A percentile compares a stretch with the other conserved stretches of the same genome.
phyloP scores from a whole-genome alignment of 2,329 filamentous ascomycete species.

The Colletotrichum kahawae region DNA sequence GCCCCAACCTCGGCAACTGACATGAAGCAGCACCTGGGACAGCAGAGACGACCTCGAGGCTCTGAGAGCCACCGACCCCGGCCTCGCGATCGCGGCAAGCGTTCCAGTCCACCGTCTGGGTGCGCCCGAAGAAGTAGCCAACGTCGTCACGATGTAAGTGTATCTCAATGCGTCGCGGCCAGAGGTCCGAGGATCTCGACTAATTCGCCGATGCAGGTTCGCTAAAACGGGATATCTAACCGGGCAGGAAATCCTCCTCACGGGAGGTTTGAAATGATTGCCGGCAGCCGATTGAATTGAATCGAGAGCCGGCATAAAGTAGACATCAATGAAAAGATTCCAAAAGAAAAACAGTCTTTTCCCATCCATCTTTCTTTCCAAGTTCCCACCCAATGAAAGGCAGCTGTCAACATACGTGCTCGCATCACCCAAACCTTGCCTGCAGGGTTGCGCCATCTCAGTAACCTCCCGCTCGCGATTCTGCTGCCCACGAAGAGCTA shows the following conservation, averaged over 20 bases:
- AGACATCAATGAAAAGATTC: neutral
- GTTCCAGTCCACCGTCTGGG: conserved; percentile 39
- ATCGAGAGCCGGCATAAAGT: neutral
- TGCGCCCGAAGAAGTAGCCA: conserved; percentile 37
- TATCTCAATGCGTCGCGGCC: neutral
- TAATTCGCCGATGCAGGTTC: conserved; percentile 24
- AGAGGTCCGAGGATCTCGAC: neutral
- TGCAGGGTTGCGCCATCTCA: neutral
- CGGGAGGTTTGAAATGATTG: conserved; percentile 28
- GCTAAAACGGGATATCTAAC: conserved; percentile 33
- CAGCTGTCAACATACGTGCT: neutral
- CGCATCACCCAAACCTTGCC: neutral
- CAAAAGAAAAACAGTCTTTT: neutral
- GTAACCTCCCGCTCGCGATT: neutral
- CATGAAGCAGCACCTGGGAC: conserved; percentile 31
- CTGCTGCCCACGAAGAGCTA: neutral
- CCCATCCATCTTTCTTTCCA: neutral
- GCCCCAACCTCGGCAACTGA: neutral
- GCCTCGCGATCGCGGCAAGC: conserved; percentile 36
- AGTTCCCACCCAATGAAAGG: neutral
- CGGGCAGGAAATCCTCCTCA: conserved; percentile 31
- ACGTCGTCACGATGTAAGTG: conserved; percentile 37
- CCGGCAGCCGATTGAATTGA: neutral
- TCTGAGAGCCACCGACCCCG: conserved; percentile 33
- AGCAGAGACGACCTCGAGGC: conserved; percentile 33